Conservation (phyloP, 2,329 filamentous ascomycete genomes). For the Zasmidium angulare region DNA sequence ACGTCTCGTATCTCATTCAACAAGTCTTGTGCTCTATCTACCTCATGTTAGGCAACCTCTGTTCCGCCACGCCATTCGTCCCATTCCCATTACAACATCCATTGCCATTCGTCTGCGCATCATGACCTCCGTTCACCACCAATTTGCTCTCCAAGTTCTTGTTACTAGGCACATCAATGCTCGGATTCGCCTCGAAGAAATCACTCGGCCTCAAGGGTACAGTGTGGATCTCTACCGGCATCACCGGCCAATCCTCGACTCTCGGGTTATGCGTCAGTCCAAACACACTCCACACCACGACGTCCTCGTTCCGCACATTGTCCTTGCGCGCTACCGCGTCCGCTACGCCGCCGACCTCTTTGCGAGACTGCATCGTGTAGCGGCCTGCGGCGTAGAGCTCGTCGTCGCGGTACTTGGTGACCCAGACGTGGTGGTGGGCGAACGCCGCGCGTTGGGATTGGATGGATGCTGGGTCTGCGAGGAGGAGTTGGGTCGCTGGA, state of each 20-base stretch:
- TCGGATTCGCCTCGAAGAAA: conserved; percentile 56
- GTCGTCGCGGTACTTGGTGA: conserved; percentile 53
- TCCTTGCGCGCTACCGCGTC: conserved; percentile 47
- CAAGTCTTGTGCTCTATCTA: too few species aligned
- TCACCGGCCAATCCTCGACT: conserved; percentile 54
- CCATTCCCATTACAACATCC: conserved; percentile 11
- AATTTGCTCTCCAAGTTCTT: conserved; percentile 18
- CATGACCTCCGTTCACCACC: conserved; percentile 8
- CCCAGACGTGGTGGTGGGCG: conserved; percentile 54
- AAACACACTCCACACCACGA: conserved; percentile 53
- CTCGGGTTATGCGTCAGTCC: conserved; percentile 53
- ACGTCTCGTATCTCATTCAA: too few species aligned
- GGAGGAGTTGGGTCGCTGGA: conserved; percentile 50
- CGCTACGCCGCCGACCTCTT: conserved; percentile 45
- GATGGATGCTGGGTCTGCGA: conserved; percentile 47
- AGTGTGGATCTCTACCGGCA: conserved; percentile 50
- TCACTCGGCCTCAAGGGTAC: conserved; percentile 51
- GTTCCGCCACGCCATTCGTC: not conserved
- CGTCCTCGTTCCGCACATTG: conserved; percentile 44
- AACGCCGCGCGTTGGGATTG: conserved; percentile 50
- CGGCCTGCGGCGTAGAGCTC: conserved; percentile 52
- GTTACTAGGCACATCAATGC: conserved; percentile 50
- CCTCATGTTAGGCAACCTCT: too few species aligned
- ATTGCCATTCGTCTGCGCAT: conserved; percentile 10
- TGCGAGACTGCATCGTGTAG: conserved; percentile 49